Percentiles rank a stretch among this genome's conserved stretches.
These are phyloP conservation scores for Colletotrichum sp. DNA, from an alignment of 2,329 filamentous ascomycete species.

Conservation along the genomic window DNA sequence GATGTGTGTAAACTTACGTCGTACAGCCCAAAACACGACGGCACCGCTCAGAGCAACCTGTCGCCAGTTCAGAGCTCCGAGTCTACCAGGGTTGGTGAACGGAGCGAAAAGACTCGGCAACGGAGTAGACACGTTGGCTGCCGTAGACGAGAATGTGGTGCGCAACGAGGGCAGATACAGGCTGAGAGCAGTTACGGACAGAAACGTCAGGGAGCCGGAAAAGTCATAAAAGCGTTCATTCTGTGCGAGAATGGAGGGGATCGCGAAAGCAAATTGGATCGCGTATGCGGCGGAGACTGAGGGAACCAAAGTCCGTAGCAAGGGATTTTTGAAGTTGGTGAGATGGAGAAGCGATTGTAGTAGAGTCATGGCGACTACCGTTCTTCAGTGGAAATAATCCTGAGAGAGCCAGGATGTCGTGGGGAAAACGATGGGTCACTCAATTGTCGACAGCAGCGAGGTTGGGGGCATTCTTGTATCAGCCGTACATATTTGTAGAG, in stretches of 20 bases:
- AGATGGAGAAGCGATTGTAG: slow-evolving; percentile 56
- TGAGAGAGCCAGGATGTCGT: not conserved
- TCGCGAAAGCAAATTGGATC: slow-evolving; percentile 65
- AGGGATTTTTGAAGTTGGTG: slow-evolving; percentile 66
- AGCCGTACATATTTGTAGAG: not conserved
- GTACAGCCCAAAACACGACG: slow-evolving; percentile 61
- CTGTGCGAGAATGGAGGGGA: slow-evolving; percentile 64
- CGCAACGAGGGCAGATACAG: slow-evolving; percentile 66
- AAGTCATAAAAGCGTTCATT: slow-evolving; percentile 73
- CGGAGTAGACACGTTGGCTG: slow-evolving; percentile 37
- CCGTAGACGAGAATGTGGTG: slow-evolving; percentile 48
- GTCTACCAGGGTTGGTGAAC: slow-evolving; percentile 44
- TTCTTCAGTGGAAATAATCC: not conserved
- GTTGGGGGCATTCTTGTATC: not conserved
- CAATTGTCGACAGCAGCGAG: not conserved
- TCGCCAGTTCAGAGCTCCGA: slow-evolving; percentile 63
- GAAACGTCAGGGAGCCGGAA: slow-evolving; percentile 69
- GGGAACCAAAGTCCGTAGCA: slow-evolving; percentile 67
- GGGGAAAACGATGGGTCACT: not conserved
- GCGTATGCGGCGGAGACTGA: slow-evolving; percentile 66
- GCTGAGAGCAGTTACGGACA: slow-evolving; percentile 66
- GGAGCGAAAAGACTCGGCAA: slow-evolving; percentile 52
- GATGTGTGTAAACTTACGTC: slow-evolving; percentile 49
- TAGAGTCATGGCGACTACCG: slow-evolving; percentile 32
- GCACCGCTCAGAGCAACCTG: slow-evolving; percentile 45